A percentile compares a stretch with the other conserved stretches of the same genome.
phyloP scores from a whole-genome alignment of 768 basidiomycete genomes.

The Sistotremastrum niveocremeum region DNA sequence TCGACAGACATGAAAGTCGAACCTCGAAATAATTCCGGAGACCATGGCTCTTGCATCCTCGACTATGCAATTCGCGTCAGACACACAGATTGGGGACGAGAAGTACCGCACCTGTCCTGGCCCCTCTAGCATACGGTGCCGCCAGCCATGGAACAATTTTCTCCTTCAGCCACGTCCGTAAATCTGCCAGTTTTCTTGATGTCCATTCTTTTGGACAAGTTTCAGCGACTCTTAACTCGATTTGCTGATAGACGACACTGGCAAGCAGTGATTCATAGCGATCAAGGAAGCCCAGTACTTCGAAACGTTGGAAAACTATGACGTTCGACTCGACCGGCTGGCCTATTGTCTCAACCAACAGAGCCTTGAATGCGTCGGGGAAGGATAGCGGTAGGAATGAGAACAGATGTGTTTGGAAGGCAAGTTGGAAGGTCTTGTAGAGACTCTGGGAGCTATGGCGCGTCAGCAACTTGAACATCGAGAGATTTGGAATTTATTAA shows the following conservation, averaged over 20 bases:
- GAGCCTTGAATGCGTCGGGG: conserved; percentile 49
- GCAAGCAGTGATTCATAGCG: conserved; percentile 76
- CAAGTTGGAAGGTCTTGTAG: conserved; percentile 38
- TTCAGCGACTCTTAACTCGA: conserved; percentile 57
- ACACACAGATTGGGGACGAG: conserved; percentile 1
- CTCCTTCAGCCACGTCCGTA: conserved; percentile 67
- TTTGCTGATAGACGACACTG: conserved; percentile 74
- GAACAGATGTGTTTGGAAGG: conserved; percentile 65
- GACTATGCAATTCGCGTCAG: conserved; percentile 24
- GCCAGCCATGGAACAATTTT: conserved; percentile 81
- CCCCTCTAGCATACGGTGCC: conserved; percentile 59
- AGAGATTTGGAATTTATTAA: conserved; percentile 18
- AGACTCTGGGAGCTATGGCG: conserved; percentile 1
- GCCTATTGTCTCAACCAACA: conserved; percentile 39
- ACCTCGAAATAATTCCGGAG: conserved; percentile 63
- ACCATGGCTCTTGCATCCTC: conserved; percentile 63
- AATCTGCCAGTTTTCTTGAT: conserved; percentile 40
- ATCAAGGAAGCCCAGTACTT: conserved; percentile 60
- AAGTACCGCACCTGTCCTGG: conserved; percentile 33
- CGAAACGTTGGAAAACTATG: conserved; percentile 46
- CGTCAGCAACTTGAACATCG: background rate
- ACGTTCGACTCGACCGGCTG: conserved; percentile 41
- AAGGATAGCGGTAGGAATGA: conserved; percentile 59
- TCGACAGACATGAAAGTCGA: conserved; percentile 91
- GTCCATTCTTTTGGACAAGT: conserved; percentile 62